These are phyloP conservation scores for Boletales sp. DNA, from an alignment of 768 basidiomycete genomes.

Conservation along the genomic window DNA sequence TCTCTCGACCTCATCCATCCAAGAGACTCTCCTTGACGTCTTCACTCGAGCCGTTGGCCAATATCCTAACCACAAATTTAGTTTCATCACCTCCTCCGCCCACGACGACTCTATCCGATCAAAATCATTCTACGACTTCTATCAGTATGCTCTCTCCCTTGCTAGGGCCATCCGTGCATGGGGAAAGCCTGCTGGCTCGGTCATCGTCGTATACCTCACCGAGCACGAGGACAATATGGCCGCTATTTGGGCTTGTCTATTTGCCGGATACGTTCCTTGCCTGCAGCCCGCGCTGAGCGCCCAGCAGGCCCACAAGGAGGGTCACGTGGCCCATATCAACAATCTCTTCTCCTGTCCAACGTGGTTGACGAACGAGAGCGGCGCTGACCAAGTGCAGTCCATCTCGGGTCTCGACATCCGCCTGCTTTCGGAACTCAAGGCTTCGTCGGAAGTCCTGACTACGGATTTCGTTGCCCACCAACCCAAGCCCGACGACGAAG, in stretches of 20 bases:
- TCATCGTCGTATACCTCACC: too few relatives aligned
- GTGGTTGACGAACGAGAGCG: slow-evolving; percentile 27
- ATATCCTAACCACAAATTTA: slow-evolving; percentile 21
- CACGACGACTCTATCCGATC: slow-evolving; percentile 22
- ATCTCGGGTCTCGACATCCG: slow-evolving; percentile 17
- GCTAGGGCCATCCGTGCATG: not conserved
- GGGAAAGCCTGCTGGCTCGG: slow-evolving; percentile 1
- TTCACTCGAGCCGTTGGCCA: slow-evolving; percentile 14
- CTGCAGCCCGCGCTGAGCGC: too few relatives aligned
- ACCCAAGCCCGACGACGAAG: slow-evolving; percentile 26
- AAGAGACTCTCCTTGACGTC: slow-evolving; percentile 16
- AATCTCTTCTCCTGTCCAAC: slow-evolving; percentile 26
- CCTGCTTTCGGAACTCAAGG: slow-evolving; percentile 15
- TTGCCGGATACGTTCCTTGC: too few relatives aligned
- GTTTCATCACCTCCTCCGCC: slow-evolving; percentile 23
- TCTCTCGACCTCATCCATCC: not conserved
- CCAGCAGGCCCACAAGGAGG: too few relatives aligned
- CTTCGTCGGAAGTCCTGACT: slow-evolving; percentile 1
- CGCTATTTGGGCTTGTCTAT: too few relatives aligned
- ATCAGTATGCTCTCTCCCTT: slow-evolving; percentile 3
- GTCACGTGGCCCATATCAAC: slow-evolving; percentile 19
- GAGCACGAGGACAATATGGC: too few relatives aligned
- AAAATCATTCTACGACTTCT: slow-evolving; percentile 17
- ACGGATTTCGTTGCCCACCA: slow-evolving; percentile 16
- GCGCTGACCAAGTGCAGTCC: slow-evolving; percentile 16